phyloP scores from a whole-genome alignment of 805 yeast genomes.

The Candida parachauliodes region DNA sequence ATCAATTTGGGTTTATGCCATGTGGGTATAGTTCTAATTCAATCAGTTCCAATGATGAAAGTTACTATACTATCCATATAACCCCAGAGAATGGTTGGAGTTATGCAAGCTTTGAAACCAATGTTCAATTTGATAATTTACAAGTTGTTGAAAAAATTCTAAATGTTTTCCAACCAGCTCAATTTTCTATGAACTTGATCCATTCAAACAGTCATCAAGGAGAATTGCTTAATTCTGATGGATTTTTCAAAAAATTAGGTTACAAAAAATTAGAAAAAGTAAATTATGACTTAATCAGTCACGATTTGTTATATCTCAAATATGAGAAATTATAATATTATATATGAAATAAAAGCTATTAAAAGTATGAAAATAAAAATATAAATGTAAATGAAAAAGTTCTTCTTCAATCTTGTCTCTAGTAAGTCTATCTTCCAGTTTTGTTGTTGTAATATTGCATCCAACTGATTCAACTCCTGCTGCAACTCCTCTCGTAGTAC shows the following conservation, averaged over 20 bases:
- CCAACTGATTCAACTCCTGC: neutral
- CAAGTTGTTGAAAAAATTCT: conserved; percentile 61
- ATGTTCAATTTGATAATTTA: conserved; percentile 57
- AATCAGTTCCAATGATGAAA: conserved; percentile 46
- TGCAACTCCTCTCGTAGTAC: neutral
- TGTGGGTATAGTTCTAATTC: conserved; percentile 95
- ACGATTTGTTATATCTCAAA: conserved; percentile 67
- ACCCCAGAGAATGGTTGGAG: conserved; percentile 96
- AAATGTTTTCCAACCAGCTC: conserved; percentile 66
- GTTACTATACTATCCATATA: conserved; percentile 77
- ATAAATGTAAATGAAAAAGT: neutral
- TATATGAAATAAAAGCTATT: too few relatives aligned
- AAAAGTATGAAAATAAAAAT: too few relatives aligned
- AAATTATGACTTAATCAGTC: conserved; percentile 66
- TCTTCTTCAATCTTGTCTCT: neutral
- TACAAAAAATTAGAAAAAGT: conserved; percentile 66
- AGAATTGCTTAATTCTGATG: conserved; percentile 17
- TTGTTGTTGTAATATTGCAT: neutral
- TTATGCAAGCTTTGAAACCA: conserved; percentile 93
- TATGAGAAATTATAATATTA: conserved; percentile 52
- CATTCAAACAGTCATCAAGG: conserved; percentile 10
- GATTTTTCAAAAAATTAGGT: conserved; percentile 30
- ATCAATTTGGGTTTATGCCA: conserved; percentile 88
- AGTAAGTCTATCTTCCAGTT: neutral
- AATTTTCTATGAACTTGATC: conserved; percentile 54